phyloP scores from a whole-genome alignment of 768 basidiomycete species.

The Mycena amicta region DNA sequence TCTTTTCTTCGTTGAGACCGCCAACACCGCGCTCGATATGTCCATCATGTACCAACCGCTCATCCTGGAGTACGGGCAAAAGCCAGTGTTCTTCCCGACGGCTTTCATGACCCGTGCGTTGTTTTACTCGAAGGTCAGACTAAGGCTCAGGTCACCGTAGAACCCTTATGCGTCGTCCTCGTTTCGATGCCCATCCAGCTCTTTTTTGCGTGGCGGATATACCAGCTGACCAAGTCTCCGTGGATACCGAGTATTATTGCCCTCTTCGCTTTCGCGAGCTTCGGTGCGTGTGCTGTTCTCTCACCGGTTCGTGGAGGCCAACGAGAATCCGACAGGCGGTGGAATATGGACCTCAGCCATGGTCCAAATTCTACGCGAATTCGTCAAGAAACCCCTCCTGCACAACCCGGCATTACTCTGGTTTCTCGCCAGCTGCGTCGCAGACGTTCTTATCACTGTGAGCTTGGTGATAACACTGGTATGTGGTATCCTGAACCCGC shows the following conservation, averaged over 20 bases:
- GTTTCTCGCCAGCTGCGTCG: constrained; percentile 3
- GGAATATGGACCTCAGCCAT: constrained; percentile 1
- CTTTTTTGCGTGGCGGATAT: constrained; percentile 21
- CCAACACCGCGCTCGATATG: background rate
- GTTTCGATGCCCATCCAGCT: constrained; percentile 22
- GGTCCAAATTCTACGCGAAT: background rate
- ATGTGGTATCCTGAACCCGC: too few relatives aligned
- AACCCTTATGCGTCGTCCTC: constrained; percentile 3
- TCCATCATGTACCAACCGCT: background rate
- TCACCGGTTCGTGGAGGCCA: background rate
- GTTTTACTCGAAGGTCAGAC: background rate
- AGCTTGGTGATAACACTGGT: constrained; percentile 4
- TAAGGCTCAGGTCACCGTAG: background rate
- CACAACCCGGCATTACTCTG: constrained; percentile 1
- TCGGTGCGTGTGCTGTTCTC: background rate
- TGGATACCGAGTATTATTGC: constrained; percentile 12
- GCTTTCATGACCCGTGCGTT: background rate
- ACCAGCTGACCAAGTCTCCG: constrained; percentile 9
- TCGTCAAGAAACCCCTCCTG: background rate
- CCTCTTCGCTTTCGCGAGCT: background rate
- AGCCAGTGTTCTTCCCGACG: background rate
- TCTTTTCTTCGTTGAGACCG: background rate
- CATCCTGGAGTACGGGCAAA: background rate
- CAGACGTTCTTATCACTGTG: constrained; percentile 7
- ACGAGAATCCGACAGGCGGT: background rate